Conservation (phyloP, 2,329 filamentous ascomycete species). For the Ceratocystis variospora region DNA sequence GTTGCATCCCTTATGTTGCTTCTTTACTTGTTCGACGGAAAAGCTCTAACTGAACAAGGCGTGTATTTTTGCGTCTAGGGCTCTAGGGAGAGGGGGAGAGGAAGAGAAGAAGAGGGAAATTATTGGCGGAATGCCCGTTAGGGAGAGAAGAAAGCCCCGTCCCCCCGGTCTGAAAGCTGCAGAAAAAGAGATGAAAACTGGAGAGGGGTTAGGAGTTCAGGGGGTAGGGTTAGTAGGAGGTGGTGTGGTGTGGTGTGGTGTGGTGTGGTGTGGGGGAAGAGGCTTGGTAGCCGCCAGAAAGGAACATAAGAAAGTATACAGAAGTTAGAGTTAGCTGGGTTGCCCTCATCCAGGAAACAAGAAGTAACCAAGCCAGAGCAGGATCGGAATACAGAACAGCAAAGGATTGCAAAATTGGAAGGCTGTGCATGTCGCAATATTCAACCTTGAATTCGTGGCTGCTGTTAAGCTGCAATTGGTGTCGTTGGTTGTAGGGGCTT, state of each 20-base stretch:
- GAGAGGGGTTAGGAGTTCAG: neutral
- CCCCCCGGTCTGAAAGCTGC: neutral
- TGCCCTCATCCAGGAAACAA: neutral
- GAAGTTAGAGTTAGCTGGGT: neutral
- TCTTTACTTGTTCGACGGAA: neutral
- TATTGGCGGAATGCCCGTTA: neutral
- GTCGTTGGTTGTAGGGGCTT: neutral
- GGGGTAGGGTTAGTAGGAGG: no score
- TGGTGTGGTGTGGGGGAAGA: no score
- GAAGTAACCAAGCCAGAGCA: neutral
- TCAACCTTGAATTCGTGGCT: no score
- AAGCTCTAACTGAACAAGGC: neutral
- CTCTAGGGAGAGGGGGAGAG: neutral
- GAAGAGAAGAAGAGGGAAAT: neutral
- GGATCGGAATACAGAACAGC: no score
- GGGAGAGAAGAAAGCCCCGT: neutral
- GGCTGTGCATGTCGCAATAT: conserved; percentile 1
- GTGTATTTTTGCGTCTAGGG: neutral
- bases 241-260: no score
- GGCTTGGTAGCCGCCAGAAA: neutral
- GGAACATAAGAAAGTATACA: neutral
- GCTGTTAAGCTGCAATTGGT: neutral
- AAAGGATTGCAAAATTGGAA: neutral
- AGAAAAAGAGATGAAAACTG: conserved; percentile 8
- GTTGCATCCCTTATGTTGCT: conserved; percentile 1